Conservation (phyloP, 2,329 filamentous ascomycete genomes). For the Aspergillus pseudoterreus region DNA sequence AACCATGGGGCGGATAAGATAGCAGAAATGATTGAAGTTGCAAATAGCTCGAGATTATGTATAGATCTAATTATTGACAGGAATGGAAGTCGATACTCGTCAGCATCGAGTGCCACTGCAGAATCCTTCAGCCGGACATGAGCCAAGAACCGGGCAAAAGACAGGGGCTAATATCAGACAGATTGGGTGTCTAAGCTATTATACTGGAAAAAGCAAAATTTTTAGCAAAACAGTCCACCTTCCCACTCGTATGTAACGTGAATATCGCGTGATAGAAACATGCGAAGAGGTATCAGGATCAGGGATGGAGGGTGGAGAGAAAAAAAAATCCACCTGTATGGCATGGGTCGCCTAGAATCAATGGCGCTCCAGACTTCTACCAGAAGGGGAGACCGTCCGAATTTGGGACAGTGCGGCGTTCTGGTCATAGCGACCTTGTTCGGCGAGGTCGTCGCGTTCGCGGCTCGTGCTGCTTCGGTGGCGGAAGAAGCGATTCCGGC, state of each 20-base stretch:
- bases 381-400: constrained; percentile 11
- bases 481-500: constrained; percentile 61
- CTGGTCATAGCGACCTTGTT: constrained; percentile 44
- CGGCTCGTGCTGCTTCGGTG: constrained; percentile 36
- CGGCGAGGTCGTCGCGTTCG: constrained; percentile 41
- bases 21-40: background rate
- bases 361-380: background rate
- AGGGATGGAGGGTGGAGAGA: background rate
- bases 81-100: background rate
- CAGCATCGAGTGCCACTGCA: too few relatives aligned
- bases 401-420: constrained; percentile 7
- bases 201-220: too few relatives aligned
- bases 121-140: too few relatives aligned
- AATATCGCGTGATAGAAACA: background rate
- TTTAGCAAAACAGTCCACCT: background rate
- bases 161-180: background rate
- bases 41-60: background rate
- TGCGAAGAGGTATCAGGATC: background rate
- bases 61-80: constrained; percentile 1
- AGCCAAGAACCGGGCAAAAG: background rate
- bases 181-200: background rate
- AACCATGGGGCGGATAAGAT: background rate
- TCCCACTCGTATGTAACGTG: background rate
- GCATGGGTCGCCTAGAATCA: background rate
- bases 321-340: background rate